Conservation (phyloP, 2,329 filamentous ascomycete genomes). For the Cercospora janseana region DNA sequence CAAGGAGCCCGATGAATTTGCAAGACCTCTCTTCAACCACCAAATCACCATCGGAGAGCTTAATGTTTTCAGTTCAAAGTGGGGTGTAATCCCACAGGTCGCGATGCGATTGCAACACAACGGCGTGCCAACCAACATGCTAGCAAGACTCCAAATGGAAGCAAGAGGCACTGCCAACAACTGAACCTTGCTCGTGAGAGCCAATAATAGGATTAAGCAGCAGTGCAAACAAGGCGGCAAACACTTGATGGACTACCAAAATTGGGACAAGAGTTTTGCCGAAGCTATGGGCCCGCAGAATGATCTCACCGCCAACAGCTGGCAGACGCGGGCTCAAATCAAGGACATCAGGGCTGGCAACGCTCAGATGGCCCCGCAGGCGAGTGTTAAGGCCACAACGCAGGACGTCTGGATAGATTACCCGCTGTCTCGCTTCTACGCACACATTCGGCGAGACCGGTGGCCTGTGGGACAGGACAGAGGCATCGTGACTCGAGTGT, state of each 20-base stretch:
- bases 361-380: too few relatives aligned
- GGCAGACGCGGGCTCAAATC: background rate
- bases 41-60: background rate
- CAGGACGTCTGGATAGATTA: background rate
- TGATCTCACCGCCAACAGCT: background rate
- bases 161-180: background rate
- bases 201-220: too few relatives aligned
- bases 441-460: background rate
- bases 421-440: background rate
- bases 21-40: background rate
- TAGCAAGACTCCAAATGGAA: background rate
- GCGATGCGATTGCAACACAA: background rate
- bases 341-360: too few relatives aligned
- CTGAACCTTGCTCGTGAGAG: too few relatives aligned
- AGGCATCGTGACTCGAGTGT: slow-evolving; percentile 3
- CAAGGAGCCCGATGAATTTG: too few relatives aligned
- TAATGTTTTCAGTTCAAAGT: background rate
- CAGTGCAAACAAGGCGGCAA: background rate
- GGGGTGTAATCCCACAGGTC: background rate
- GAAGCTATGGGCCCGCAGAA: background rate
- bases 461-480: slow-evolving; percentile 10
- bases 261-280: background rate
- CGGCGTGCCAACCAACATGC: background rate
- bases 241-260: background rate
- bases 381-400: too few relatives aligned